Conservation (phyloP, 2,329 filamentous ascomycete genomes). For the Pseudogymnoascus sp. region DNA sequence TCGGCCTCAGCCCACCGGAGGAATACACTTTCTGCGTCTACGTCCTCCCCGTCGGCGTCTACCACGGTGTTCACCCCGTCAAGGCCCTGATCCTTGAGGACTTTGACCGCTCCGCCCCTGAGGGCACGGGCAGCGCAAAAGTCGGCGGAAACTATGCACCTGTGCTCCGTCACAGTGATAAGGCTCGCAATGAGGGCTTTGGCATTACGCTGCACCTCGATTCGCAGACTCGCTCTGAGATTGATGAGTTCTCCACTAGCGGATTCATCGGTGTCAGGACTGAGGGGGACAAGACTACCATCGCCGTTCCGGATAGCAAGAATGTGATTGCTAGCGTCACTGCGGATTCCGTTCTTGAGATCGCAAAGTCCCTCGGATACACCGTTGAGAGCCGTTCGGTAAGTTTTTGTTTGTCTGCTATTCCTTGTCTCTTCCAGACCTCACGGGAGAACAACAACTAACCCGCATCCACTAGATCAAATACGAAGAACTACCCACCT, state of each 20-base stretch:
- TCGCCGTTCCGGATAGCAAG: conserved; percentile 80
- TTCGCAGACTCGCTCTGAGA: conserved; percentile 70
- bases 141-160: conserved; percentile 94
- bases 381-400: conserved; percentile 67
- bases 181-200: conserved; percentile 67
- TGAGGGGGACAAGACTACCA: conserved; percentile 48
- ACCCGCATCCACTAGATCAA: conserved; percentile 44
- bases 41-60: conserved; percentile 85
- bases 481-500: conserved; percentile 49
- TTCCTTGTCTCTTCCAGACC: not conserved
- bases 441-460: not conserved
- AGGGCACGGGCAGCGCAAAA: conserved; percentile 86
- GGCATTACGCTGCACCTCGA: conserved; percentile 95
- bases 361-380: conserved; percentile 74
- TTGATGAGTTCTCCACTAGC: conserved; percentile 94
- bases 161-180: conserved; percentile 79
- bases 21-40: conserved; percentile 90
- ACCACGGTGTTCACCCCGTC: conserved; percentile 85
- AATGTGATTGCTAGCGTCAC: conserved; percentile 85
- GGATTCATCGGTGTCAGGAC: conserved; percentile 78
- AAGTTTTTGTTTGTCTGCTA: conserved; percentile 27
- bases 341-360: conserved; percentile 65
- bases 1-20: conserved; percentile 78
- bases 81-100: conserved; percentile 81
- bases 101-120: conserved; percentile 87